phyloP scores from a whole-genome alignment of 176 grass and related monocot genomes.

The Musa itinerans region DNA sequence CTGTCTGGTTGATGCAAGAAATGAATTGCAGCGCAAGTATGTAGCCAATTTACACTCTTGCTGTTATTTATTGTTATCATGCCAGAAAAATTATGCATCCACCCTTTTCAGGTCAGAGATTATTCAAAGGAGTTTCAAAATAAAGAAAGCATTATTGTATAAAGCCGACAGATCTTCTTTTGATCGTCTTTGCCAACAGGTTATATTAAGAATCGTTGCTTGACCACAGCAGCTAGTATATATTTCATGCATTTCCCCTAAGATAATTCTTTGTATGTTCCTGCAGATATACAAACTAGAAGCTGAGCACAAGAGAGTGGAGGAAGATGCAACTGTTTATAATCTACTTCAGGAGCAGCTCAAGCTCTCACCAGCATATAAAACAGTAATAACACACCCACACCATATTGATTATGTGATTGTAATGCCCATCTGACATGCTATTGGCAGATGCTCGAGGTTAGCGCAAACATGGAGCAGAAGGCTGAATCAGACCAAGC shows the following conservation, averaged over 20 bases:
- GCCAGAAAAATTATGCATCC: too few species aligned
- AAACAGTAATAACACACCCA: slow-evolving; percentile 31
- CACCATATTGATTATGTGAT: background rate
- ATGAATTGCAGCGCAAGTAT: slow-evolving; percentile 73
- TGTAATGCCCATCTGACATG: background rate
- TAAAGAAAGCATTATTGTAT: slow-evolving; percentile 81
- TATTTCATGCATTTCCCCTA: background rate
- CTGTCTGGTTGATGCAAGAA: slow-evolving; percentile 72
- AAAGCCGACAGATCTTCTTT: slow-evolving; percentile 61
- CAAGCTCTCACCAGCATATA: slow-evolving; percentile 54
- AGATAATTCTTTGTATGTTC: background rate
- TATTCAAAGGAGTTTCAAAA: slow-evolving; percentile 70
- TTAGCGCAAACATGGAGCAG: slow-evolving; percentile 31
- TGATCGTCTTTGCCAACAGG: slow-evolving; percentile 78
- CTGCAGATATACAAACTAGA: slow-evolving; percentile 67
- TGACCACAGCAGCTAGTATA: background rate
- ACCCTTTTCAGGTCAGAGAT: slow-evolving; percentile 40
- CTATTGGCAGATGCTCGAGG: slow-evolving; percentile 47
- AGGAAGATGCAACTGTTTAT: slow-evolving; percentile 66
- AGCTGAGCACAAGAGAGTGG: slow-evolving; percentile 57
- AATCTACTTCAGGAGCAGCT: slow-evolving; percentile 62
- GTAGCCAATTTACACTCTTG: background rate
- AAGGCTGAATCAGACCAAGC: slow-evolving; percentile 17
- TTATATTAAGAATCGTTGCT: slow-evolving; percentile 12
- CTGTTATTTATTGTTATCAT: background rate